Base-by-base conservation (phyloP, 108 stramenopile genomes). In the Nannochloropsis salina region DNA sequence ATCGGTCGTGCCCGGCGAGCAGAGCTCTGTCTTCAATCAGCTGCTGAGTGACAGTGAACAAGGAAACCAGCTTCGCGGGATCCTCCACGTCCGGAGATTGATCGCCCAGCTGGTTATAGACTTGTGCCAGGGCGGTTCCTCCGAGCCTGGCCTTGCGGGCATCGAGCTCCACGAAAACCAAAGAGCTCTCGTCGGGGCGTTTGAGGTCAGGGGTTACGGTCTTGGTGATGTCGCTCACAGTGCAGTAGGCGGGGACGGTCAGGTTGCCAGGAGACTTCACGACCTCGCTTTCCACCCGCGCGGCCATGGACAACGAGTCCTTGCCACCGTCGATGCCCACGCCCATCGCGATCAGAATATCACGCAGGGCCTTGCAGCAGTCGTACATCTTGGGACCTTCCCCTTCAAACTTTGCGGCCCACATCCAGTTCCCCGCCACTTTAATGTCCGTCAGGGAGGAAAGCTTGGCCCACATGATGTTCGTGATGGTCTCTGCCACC, bases 351-450 rank as follows among this genome's bases (percentile, higher is more conserved):
- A 97, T 89, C 82, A 99, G 91, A 20, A 94, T 92, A 84, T 96
- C 95, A 15, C 95, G 90, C 80, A 99, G 90, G 9, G 99, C 97
- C 85, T 94, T 93, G 89, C 97, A 97, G n/a, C 96, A 95, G 88
- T 96, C 96, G 86, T 94, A 98, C 97, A 99, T 98, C 90, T 95
- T 96, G 40, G 97, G 94, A 80, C 96, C 98, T 90, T 99, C 99
- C 6, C 99, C 99, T 10, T 93, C 92, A 18, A 99, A 95, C 90
- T 99, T 99, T 79, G 97, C 97, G 21, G 99, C 98, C 89, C 98
- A 99, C 99, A 99, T 99, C 99, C 99, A 99, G 90, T 99, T 99
- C 41, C 96, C 97, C 86, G 94, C 94, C 22, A 95, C 94, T 87
- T 98, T 98, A 89, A 98, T 95, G 86, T 98, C 97, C 80, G 93